Evolutionary conservation across 345 rosid species (phyloP), one percentile per base, ranked within the genome.

Genomic region (Punica granatum): DNA sequence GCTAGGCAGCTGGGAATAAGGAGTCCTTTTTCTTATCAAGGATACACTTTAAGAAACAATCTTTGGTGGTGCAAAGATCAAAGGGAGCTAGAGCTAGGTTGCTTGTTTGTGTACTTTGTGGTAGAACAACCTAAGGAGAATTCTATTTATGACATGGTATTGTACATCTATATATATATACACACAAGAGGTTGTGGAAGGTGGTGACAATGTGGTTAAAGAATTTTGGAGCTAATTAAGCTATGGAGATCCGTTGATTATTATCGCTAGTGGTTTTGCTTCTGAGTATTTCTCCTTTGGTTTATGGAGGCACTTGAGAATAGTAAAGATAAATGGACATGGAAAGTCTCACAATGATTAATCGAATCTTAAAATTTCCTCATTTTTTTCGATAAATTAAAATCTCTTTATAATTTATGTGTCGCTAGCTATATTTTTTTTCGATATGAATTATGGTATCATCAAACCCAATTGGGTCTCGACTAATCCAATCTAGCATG

Each of bases 1-100:
- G 21, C 49, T 73, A 48, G 66, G 39, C 16, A 70, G 43, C 5
- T 30, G 25, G 66, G 35, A 44, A 30, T 26, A 65, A 41, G 25
- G 37, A n/a, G n/a, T n/a, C n/a, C n/a, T n/a, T n/a, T n/a, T 34
- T 33, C 7, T 58, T 41, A 34, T 30, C 19, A 63, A 51, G 58
- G 58, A n/a, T 23, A 18, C 58, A 51, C 58, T 51, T n/a, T 51
- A n/a, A 51, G 58, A 28, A 21, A 25, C 58, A 23, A 51, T 8
- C n/a, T 51, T n/a, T 51, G 58, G 28, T 25, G 58, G 30, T 46
- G 23, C 26, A 51, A 51, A 23, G 58, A 51, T 51, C 58, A 51
- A 51, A 51, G 23, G 53, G 18, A 48, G 53, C 53, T 48, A 51
- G 49, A 51, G 58, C 58, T 51, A 51, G 58, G 26, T n/a, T 5